Base-by-base conservation (phyloP, 2,329 filamentous ascomycete species). In the Penicillium capsulatum region DNA sequence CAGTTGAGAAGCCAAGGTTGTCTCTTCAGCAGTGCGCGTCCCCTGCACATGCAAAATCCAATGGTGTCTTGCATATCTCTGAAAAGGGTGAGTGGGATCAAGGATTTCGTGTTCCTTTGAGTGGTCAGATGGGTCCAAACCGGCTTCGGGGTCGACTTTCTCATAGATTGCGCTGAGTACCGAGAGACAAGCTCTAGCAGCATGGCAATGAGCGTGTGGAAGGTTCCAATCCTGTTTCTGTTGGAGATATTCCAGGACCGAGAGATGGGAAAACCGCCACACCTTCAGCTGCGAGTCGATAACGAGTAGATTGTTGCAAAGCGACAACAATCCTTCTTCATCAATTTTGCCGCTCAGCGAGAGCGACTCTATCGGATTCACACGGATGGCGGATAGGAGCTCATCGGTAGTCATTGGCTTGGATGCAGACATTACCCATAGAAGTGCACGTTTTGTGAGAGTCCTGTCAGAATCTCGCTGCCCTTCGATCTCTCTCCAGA, bases 221-320 rank as follows among this genome's bases (percentile, higher is more conserved):
- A 31, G 6, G n/a, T 22, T 22, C 19, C 19, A 40, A 4, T 35
- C 8, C 14, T 15, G 10, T 13, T 29, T 34, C 29, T 26, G 16
- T n/a, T 49, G 40, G 3, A 49, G 27, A n/a, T 43, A 49, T 40
- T 49, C 44, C 22, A 17, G 28, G n/a, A 44, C 47, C 2, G 40
- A 47, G 1, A 47, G 27, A 36, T 47, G 47, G 1, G 47, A 14
- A 14, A 47, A 37, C 7, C 44, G 38, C 47, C 44, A 49, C n/a
- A 44, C 38, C 7, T 41, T 17, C n/a, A 34, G 31, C 36, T 48
- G 31, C 4, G 34, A 36, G 15, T 47, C 47, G 30, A 49, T 15
- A 2, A 26, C 29, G 4, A 49, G 36, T 9, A 49, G 28, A 14
- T 42, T 35, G 24, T 37, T 38, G 14, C 47, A 47, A 9, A 47